Percentiles rank a stretch among this genome's conserved stretches.
Evolutionary conservation across 306 rosid species (phyloP).

Genomic region (Lathyrus aphaca): DNA sequence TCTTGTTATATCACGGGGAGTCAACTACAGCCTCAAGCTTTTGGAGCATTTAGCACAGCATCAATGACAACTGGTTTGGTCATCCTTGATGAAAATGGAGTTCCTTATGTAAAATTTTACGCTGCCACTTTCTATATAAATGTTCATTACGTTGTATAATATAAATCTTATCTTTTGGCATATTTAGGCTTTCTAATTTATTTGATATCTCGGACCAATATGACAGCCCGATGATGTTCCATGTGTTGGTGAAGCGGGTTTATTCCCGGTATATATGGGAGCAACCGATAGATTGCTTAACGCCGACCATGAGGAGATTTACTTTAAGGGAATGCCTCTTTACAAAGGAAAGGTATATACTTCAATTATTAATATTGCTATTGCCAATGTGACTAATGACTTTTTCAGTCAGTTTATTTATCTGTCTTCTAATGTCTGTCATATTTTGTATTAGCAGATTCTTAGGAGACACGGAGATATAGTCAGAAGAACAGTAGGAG

Average conservation of each 20-base stretch:
- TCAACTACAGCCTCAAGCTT: constrained; percentile 84
- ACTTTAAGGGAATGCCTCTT: constrained; percentile 89
- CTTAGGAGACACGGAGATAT: constrained; percentile 93
- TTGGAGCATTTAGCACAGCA: constrained; percentile 79
- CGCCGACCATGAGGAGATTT: constrained; percentile 75
- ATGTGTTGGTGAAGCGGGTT: constrained; percentile 80
- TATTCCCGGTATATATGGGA: constrained; percentile 69
- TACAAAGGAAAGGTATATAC: constrained; percentile 78
- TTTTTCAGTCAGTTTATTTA: constrained; percentile 26
- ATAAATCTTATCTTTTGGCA: constrained; percentile 12
- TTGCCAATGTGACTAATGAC: constrained; percentile 1
- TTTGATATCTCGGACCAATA: constrained; percentile 40
- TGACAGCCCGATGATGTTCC: constrained; percentile 76
- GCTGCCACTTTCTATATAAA: not conserved
- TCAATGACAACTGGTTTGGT: constrained; percentile 75
- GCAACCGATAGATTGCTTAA: constrained; percentile 76
- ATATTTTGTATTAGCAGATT: constrained; percentile 47
- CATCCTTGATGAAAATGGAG: constrained; percentile 77
- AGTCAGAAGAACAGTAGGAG: constrained; percentile 67
- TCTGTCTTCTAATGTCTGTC: constrained; percentile 9
- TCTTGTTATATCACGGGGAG: constrained; percentile 65
- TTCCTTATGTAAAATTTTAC: constrained; percentile 56
- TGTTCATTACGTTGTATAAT: constrained; percentile 26
- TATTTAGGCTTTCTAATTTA: constrained; percentile 11
- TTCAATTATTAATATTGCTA: not conserved